Evolutionary conservation across 106 monocot genomes (phyloP).

Genomic region (Platanthera zijinensis): DNA sequence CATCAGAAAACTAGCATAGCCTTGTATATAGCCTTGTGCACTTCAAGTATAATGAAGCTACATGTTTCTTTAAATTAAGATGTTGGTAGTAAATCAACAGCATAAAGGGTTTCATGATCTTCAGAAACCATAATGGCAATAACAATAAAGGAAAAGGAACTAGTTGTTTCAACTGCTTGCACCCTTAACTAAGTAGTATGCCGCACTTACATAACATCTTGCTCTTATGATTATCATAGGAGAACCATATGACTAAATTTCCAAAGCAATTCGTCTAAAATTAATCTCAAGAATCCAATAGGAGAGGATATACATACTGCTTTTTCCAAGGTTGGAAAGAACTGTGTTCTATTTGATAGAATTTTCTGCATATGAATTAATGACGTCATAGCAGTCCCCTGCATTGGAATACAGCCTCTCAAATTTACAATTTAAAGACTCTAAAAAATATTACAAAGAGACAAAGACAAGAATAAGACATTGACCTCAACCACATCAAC

Average conservation of each 20-base stretch:
- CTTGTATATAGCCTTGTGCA: not conserved
- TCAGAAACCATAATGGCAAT: not conserved
- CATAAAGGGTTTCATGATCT: not conserved
- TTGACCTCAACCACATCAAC: constrained; percentile 98
- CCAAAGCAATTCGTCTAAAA: not conserved
- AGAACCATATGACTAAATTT: not conserved
- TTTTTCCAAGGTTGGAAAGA: constrained; percentile 74
- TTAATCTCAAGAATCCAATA: not conserved
- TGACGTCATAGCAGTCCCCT: constrained; percentile 98
- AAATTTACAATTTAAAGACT: not conserved
- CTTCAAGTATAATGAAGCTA: not conserved
- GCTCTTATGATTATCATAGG: not conserved
- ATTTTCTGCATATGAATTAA: constrained; percentile 97
- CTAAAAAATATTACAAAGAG: not conserved
- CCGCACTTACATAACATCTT: not conserved
- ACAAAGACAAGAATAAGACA: not conserved
- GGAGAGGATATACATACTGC: constrained; percentile 47
- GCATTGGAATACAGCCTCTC: constrained; percentile 5
- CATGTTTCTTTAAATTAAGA: not conserved
- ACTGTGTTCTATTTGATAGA: constrained; percentile 70
- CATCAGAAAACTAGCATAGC: not conserved
- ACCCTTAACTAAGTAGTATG: not conserved
- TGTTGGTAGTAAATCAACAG: not conserved
- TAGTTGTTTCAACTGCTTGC: not conserved
- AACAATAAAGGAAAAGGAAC: not conserved